A percentile compares a stretch with the other conserved stretches of the same genome.
Conservation (phyloP, 1,139 yeast species). For the Blastobotrys illinoisensis region DNA sequence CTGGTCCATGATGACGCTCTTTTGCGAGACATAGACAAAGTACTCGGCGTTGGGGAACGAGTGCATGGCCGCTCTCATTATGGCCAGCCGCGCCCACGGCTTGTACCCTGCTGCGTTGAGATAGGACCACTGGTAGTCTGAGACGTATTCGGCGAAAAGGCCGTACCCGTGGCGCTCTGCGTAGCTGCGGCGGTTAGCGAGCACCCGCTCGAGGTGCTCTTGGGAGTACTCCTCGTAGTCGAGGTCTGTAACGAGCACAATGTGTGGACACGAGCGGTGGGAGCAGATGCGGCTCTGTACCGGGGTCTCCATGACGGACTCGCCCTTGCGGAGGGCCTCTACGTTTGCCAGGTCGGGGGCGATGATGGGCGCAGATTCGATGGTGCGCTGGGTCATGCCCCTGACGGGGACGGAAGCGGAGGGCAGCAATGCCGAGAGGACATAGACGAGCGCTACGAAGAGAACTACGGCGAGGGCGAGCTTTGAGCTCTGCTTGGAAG, state of each 20-base stretch:
- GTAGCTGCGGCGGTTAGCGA: slow-evolving; percentile 79
- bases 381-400: background rate
- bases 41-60: slow-evolving; percentile 81
- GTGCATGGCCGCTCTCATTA: slow-evolving; percentile 74
- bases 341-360: background rate
- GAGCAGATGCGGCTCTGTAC: slow-evolving; percentile 45
- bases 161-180: slow-evolving; percentile 75
- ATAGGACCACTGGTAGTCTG: slow-evolving; percentile 44
- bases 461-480: background rate
- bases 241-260: slow-evolving; percentile 73
- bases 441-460: background rate
- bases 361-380: background rate
- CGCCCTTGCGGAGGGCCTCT: background rate
- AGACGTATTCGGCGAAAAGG: slow-evolving; percentile 70
- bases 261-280: slow-evolving; percentile 15
- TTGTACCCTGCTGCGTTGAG: slow-evolving; percentile 4
- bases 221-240: slow-evolving; percentile 67
- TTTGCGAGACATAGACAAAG: slow-evolving; percentile 70
- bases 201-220: slow-evolving; percentile 55
- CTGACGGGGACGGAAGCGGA: background rate
- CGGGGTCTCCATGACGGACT: background rate
- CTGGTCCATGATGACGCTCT: slow-evolving; percentile 63
- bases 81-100: slow-evolving; percentile 56
- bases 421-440: background rate
- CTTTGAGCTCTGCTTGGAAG: background rate